Evolutionary conservation across 345 rosid species (phyloP).

Genomic region (Arabidopsis arenosa): DNA sequence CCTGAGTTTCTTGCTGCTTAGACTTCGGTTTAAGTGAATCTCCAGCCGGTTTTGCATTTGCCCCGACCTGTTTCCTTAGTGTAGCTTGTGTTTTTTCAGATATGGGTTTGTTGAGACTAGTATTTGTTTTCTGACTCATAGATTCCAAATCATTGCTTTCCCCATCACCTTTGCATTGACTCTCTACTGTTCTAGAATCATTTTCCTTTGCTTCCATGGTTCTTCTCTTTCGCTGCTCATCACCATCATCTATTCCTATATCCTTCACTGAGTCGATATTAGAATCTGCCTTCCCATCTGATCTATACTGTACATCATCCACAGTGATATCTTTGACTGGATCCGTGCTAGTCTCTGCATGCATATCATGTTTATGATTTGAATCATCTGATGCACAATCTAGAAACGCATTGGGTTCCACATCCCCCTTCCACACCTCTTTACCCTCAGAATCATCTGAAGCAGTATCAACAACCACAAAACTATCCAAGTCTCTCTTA

Average conservation of each 20-base stretch:
- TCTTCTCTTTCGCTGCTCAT: constrained; percentile 47
- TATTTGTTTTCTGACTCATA: constrained; percentile 44
- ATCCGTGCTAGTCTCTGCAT: constrained; percentile 55
- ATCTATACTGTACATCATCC: constrained; percentile 84
- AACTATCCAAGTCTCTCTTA: constrained; percentile 54
- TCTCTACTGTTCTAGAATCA: constrained; percentile 48
- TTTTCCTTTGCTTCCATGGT: constrained; percentile 50
- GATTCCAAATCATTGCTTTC: constrained; percentile 53
- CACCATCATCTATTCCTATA: constrained; percentile 79
- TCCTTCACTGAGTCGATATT: constrained; percentile 73
- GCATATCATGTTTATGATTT: constrained; percentile 54
- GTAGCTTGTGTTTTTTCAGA: constrained; percentile 63
- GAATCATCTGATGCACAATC: constrained; percentile 81
- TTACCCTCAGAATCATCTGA: constrained; percentile 52
- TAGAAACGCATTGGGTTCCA: constrained; percentile 67
- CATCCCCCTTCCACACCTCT: constrained; percentile 73
- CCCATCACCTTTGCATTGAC: constrained; percentile 50
- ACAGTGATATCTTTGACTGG: constrained; percentile 90
- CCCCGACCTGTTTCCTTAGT: constrained; percentile 55
- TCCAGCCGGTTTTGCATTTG: constrained; percentile 54
- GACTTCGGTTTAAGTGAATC: constrained; percentile 69
- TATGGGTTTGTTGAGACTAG: constrained; percentile 51
- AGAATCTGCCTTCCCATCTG: constrained; percentile 58
- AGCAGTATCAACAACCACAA: constrained; percentile 43
- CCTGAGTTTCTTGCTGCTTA: constrained; percentile 66